These are phyloP conservation scores for Camelina sativa DNA, from an alignment of 345 rosid species.

Conservation along the genomic window DNA sequence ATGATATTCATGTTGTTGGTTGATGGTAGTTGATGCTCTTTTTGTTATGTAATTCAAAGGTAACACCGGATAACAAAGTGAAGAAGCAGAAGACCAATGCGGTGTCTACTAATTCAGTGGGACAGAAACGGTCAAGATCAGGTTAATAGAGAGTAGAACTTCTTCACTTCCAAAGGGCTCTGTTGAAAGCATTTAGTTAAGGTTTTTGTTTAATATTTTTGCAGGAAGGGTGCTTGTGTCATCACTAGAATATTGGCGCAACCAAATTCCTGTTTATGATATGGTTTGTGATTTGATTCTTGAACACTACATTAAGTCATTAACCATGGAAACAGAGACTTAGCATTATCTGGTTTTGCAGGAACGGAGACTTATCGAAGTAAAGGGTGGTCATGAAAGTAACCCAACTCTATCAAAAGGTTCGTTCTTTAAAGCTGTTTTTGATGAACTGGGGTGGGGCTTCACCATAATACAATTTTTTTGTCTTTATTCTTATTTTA, in stretches of 20 bases:
- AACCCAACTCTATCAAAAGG: conserved; percentile 26
- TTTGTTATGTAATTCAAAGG: conserved; percentile 37
- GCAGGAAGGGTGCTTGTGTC: conserved; percentile 85
- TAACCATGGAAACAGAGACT: conserved; percentile 6
- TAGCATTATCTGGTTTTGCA: conserved; percentile 20
- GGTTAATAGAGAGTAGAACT: conserved; percentile 26
- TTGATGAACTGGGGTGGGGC: background rate
- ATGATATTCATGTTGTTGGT: conserved; percentile 6
- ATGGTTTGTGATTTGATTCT: conserved; percentile 19
- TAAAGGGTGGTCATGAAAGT: conserved; percentile 9
- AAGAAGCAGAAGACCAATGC: conserved; percentile 11
- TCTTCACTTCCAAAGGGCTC: conserved; percentile 2
- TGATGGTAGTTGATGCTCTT: conserved; percentile 27
- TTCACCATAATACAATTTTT: background rate
- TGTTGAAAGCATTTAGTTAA: background rate
- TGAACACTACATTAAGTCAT: background rate
- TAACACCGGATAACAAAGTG: conserved; percentile 36
- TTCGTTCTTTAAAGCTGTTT: conserved; percentile 21
- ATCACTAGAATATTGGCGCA: conserved; percentile 78
- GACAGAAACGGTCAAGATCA: conserved; percentile 46
- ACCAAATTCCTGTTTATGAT: conserved; percentile 78
- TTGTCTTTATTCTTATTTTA: conserved; percentile 7
- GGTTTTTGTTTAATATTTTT: conserved; percentile 19
- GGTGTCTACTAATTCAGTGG: conserved; percentile 30
- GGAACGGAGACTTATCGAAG: conserved; percentile 33